phyloP scores from a whole-genome alignment of 495 filamentous ascomycete species.

The Hypoxylon perforatum region DNA sequence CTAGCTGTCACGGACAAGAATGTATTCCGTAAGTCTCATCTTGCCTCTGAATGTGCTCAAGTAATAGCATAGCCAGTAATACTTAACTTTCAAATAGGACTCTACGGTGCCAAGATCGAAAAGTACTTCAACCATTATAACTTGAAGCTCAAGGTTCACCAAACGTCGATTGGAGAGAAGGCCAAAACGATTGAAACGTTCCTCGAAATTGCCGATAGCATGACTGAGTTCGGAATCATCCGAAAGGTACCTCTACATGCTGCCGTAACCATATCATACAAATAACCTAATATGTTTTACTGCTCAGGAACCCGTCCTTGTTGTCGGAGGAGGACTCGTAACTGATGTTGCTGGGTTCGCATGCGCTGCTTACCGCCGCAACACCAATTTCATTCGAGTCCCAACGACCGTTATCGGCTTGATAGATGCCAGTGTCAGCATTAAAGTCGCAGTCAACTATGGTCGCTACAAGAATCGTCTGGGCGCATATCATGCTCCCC shows the following conservation, averaged over 20 bases:
- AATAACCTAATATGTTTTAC: slow-evolving; percentile 13
- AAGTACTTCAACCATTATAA: slow-evolving; percentile 66
- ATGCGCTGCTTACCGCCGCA: slow-evolving; percentile 65
- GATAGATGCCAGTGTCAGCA: slow-evolving; percentile 73
- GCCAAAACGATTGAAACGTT: slow-evolving; percentile 71
- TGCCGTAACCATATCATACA: neutral
- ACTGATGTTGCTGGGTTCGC: slow-evolving; percentile 77
- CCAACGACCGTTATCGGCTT: slow-evolving; percentile 74
- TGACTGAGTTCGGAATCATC: slow-evolving; percentile 73
- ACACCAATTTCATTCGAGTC: slow-evolving; percentile 67
- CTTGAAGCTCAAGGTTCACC: slow-evolving; percentile 67
- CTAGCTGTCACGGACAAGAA: slow-evolving; percentile 71
- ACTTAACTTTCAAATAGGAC: slow-evolving; percentile 25
- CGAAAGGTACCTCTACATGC: slow-evolving; percentile 62
- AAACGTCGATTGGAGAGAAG: slow-evolving; percentile 73
- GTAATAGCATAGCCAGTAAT: neutral
- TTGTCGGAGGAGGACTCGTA: slow-evolving; percentile 71
- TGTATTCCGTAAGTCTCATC: slow-evolving; percentile 52
- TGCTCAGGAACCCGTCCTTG: slow-evolving; percentile 68
- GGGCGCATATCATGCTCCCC: slow-evolving; percentile 73
- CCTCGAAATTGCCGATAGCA: slow-evolving; percentile 68
- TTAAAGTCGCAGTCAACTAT: slow-evolving; percentile 75
- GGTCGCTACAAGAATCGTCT: slow-evolving; percentile 73
- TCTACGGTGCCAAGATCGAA: slow-evolving; percentile 69
- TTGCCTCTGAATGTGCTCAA: neutral